Conservation (phyloP, 176 grass and related monocot genomes). For the Musa itinerans region DNA sequence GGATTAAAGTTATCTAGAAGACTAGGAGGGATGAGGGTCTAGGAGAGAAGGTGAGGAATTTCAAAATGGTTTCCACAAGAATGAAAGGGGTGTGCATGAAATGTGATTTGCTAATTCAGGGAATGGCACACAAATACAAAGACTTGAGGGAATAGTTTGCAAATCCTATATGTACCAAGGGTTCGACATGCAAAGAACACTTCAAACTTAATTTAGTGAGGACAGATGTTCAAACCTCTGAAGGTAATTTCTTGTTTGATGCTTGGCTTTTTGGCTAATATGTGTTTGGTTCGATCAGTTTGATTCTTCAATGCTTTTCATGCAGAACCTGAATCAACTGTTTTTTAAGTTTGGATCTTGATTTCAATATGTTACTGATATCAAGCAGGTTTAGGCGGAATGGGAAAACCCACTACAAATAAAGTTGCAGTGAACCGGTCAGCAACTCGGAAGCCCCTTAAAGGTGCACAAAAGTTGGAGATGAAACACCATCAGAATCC, state of each 20-base stretch:
- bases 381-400: slow-evolving; percentile 27
- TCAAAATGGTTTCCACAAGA: neutral
- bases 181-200: no score
- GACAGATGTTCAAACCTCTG: neutral
- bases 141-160: no score
- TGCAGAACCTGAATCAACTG: neutral
- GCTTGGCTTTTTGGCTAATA: neutral
- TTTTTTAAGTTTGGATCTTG: neutral
- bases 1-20: neutral
- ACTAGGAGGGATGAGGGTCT: neutral
- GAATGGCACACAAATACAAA: neutral
- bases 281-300: neutral
- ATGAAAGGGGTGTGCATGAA: neutral
- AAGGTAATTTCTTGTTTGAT: neutral
- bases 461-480: slow-evolving; percentile 12
- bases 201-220: neutral
- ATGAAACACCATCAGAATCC: slow-evolving; percentile 22
- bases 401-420: slow-evolving; percentile 11
- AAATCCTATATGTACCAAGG: no score
- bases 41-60: neutral
- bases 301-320: neutral
- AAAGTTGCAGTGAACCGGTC: slow-evolving; percentile 21
- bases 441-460: slow-evolving; percentile 12
- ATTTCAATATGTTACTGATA: neutral
- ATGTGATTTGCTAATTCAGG: neutral